Evolutionary conservation across 2,329 filamentous ascomycete species (phyloP).

Genomic region (Exserohilum turcica): DNA sequence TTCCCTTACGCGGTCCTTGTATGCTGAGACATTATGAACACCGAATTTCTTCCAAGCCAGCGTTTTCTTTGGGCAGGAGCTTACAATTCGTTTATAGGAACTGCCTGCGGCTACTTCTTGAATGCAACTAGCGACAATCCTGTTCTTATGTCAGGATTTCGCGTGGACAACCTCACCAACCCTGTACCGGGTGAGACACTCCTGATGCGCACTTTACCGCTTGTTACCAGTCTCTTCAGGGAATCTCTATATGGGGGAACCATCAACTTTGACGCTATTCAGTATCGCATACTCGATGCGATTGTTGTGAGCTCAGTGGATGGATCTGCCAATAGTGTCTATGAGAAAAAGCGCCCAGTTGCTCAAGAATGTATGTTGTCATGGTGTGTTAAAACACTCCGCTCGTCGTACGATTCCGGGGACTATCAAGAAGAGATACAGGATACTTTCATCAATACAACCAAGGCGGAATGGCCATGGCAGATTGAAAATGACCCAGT

Average conservation of each 20-base stretch:
- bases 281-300: slow-evolving; percentile 17
- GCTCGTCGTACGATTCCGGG: slow-evolving; percentile 21
- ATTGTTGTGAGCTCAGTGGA: slow-evolving; percentile 17
- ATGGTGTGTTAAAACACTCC: slow-evolving; percentile 33
- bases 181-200: slow-evolving; percentile 15
- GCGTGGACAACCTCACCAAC: neutral
- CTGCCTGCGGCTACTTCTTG: slow-evolving; percentile 33
- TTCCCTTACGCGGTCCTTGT: neutral
- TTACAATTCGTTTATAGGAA: slow-evolving; percentile 5
- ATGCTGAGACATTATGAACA: neutral
- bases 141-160: slow-evolving; percentile 27
- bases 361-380: slow-evolving; percentile 30
- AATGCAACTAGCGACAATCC: slow-evolving; percentile 24
- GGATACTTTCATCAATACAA: slow-evolving; percentile 4
- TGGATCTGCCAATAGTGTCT: slow-evolving; percentile 14
- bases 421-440: slow-evolving; percentile 22
- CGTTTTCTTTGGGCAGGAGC: neutral
- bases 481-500: neutral
- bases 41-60: neutral
- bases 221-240: slow-evolving; percentile 11
- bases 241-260: slow-evolving; percentile 20
- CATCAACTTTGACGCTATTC: slow-evolving; percentile 24
- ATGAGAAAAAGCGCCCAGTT: slow-evolving; percentile 11
- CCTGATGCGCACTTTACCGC: slow-evolving; percentile 21
- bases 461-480: slow-evolving; percentile 5